Conservation (phyloP, 768 basidiomycete genomes). For the Flagelloscypha sp. region DNA sequence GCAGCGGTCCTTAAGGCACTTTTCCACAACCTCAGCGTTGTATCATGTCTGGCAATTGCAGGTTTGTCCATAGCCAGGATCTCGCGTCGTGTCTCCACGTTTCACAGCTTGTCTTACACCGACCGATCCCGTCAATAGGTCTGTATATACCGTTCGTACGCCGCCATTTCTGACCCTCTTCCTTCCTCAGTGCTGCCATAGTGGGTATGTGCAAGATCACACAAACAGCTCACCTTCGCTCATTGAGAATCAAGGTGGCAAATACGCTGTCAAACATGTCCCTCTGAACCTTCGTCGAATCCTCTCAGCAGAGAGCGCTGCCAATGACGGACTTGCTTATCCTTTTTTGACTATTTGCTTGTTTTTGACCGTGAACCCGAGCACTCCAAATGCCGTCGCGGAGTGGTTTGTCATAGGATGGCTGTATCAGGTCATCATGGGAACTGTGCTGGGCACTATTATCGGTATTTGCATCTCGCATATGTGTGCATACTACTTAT, state of each 20-base stretch:
- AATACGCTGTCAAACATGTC: conserved; percentile 62
- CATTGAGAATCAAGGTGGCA: conserved; percentile 42
- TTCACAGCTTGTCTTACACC: conserved; percentile 86
- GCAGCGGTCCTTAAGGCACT: conserved; percentile 62
- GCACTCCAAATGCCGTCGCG: conserved; percentile 53
- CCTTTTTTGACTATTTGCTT: conserved; percentile 84
- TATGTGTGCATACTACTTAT: conserved; percentile 4
- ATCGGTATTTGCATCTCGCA: conserved; percentile 23
- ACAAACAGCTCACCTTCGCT: background rate
- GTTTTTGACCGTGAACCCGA: conserved; percentile 71
- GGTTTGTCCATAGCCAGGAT: too few relatives aligned
- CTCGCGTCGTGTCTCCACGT: too few relatives aligned
- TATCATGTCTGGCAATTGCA: conserved; percentile 80
- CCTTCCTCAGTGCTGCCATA: background rate
- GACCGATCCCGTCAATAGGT: conserved; percentile 91
- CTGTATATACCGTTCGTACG: conserved; percentile 68
- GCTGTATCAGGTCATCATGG: conserved; percentile 76
- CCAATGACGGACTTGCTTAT: conserved; percentile 94
- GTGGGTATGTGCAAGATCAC: background rate
- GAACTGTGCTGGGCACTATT: conserved; percentile 58
- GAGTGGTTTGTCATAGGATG: conserved; percentile 87
- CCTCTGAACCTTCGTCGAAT: conserved; percentile 71
- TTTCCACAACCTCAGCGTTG: conserved; percentile 62
- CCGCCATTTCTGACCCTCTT: conserved; percentile 1
- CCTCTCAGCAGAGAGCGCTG: conserved; percentile 83